Conservation (phyloP, 2,329 filamentous ascomycete genomes). For the Pseudocercospora pini-densiflorae region DNA sequence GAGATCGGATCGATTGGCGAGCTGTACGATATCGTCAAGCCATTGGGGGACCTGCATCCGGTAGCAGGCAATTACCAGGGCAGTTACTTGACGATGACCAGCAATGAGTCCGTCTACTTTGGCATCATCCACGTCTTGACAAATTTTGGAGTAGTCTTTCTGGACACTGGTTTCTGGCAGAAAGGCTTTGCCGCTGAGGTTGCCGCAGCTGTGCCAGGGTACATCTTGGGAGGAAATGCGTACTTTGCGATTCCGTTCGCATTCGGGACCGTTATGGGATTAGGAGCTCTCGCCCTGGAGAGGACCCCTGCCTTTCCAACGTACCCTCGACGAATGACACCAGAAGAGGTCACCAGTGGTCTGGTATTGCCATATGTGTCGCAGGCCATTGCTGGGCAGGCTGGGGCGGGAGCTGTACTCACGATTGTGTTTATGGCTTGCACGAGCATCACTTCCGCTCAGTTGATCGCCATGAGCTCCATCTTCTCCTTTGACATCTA, state of each 20-base stretch:
- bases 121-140: background rate
- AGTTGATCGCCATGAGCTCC: no score
- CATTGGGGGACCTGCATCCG: constrained; percentile 20
- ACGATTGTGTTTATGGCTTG: no score
- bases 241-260: constrained; percentile 48
- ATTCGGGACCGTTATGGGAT: constrained; percentile 23
- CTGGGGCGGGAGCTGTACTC: constrained; percentile 52
- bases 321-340: constrained; percentile 64
- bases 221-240: constrained; percentile 48
- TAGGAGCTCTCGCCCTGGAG: background rate
- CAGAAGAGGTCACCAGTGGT: constrained; percentile 76
- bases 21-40: constrained; percentile 40
- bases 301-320: background rate
- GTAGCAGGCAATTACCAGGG: constrained; percentile 44
- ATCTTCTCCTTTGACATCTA: no score
- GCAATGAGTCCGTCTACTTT: constrained; percentile 14
- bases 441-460: no score
- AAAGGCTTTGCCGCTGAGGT: constrained; percentile 46
- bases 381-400: constrained; percentile 76
- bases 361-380: constrained; percentile 83
- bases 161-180: constrained; percentile 53
- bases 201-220: constrained; percentile 41
- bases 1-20: constrained; percentile 44
- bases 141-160: constrained; percentile 34
- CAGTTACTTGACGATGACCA: constrained; percentile 45